These are phyloP conservation scores for Rhizophora mangle DNA, from an alignment of 345 rosid species.

Conservation along the genomic window DNA sequence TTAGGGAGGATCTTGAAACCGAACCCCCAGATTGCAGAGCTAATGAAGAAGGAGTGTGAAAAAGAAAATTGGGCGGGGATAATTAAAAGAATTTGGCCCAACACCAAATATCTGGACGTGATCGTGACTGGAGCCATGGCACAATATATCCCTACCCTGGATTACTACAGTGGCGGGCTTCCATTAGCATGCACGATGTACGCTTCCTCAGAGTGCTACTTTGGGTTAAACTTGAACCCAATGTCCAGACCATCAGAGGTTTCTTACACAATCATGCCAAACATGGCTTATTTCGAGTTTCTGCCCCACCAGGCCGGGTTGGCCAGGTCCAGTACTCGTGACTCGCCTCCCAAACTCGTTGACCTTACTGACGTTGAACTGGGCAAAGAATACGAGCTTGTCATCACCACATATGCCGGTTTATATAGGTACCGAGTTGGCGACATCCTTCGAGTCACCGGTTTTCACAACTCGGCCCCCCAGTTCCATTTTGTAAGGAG, in stretches of 20 bases:
- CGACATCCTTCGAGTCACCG: constrained; percentile 37
- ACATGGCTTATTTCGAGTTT: constrained; percentile 46
- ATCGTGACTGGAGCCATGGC: constrained; percentile 49
- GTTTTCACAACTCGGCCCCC: constrained; percentile 41
- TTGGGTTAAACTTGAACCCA: constrained; percentile 38
- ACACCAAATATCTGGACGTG: constrained; percentile 40
- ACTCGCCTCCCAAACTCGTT: constrained; percentile 27
- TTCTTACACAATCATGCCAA: constrained; percentile 45
- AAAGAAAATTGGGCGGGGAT: constrained; percentile 36
- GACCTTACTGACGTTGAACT: constrained; percentile 37
- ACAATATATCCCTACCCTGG: constrained; percentile 42
- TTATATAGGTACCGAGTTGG: constrained; percentile 41
- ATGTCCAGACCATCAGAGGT: constrained; percentile 41
- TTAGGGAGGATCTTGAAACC: constrained; percentile 28
- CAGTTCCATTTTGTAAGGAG: constrained; percentile 38
- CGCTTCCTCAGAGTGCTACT: constrained; percentile 45
- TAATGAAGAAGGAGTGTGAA: constrained; percentile 25
- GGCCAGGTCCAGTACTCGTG: constrained; percentile 11
- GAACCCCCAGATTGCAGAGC: constrained; percentile 25
- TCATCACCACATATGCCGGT: constrained; percentile 42
- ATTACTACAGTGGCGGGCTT: constrained; percentile 33
- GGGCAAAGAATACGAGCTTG: constrained; percentile 42
- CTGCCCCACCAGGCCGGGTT: constrained; percentile 22
- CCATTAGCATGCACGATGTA: constrained; percentile 45
- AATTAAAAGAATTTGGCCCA: constrained; percentile 39